A percentile compares a stretch with the other conserved stretches of the same genome.
Evolutionary conservation across 2,329 filamentous ascomycete genomes (phyloP).

Genomic region (Phaeosphaeria sp.): DNA sequence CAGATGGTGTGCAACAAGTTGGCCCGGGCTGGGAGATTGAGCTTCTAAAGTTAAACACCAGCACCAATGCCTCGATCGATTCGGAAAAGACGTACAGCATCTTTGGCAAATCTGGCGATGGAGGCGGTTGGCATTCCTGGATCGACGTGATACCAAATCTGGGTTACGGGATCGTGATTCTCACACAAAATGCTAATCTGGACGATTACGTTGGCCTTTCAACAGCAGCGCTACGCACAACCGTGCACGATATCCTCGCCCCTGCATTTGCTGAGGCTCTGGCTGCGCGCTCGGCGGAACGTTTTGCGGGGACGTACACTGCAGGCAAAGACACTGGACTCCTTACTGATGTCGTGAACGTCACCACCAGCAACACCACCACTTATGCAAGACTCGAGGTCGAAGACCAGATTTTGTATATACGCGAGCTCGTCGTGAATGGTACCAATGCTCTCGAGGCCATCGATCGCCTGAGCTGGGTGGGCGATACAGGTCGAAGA

Average conservation of each 20-base stretch:
- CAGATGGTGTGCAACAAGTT: constrained; percentile 36
- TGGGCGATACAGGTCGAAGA: constrained; percentile 13
- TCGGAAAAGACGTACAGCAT: constrained; percentile 29
- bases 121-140: constrained; percentile 41
- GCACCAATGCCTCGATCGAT: constrained; percentile 7
- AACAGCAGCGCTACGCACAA: constrained; percentile 20
- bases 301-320: constrained; percentile 32
- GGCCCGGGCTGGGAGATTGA: constrained; percentile 42
- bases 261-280: constrained; percentile 35
- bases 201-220: constrained; percentile 21
- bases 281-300: constrained; percentile 10
- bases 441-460: constrained; percentile 37
- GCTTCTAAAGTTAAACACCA: constrained; percentile 18
- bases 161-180: constrained; percentile 36
- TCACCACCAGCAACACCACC: constrained; percentile 6
- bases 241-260: constrained; percentile 30
- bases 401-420: constrained; percentile 32
- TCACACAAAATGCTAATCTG: constrained; percentile 25
- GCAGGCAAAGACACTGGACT: constrained; percentile 26
- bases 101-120: constrained; percentile 43
- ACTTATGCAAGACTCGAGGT: constrained; percentile 34
- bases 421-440: constrained; percentile 36
- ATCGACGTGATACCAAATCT: constrained; percentile 39
- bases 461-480: constrained; percentile 36
- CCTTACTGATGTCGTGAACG: constrained; percentile 21